Conservation (phyloP, 2,329 filamentous ascomycete species). For the Fusarium sp. region DNA sequence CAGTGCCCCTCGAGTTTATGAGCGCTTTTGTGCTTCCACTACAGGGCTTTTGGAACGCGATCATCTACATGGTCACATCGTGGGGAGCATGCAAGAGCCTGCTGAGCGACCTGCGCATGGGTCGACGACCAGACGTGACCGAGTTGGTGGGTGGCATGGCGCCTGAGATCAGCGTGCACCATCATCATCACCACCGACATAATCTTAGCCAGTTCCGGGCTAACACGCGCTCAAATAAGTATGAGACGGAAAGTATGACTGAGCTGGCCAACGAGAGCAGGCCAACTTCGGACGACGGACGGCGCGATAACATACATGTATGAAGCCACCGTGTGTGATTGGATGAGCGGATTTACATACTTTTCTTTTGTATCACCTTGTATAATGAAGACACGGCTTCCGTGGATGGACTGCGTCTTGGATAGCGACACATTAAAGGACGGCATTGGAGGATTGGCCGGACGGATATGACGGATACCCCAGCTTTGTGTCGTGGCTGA, state of each 20-base stretch:
- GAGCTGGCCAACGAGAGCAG: constrained; percentile 56
- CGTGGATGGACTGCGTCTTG: constrained; percentile 4
- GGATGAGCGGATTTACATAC: neutral
- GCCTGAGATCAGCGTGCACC: constrained; percentile 14
- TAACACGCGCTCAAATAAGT: constrained; percentile 45
- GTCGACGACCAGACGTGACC: constrained; percentile 44
- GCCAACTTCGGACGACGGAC: constrained; percentile 49
- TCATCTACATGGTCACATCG: constrained; percentile 80
- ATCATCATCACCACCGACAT: constrained; percentile 32
- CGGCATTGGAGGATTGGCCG: neutral
- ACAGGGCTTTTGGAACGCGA: constrained; percentile 86
- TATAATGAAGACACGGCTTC: constrained; percentile 29
- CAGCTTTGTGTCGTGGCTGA: constrained; percentile 11
- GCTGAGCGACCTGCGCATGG: constrained; percentile 49
- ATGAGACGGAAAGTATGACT: constrained; percentile 63
- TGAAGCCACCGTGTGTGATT: constrained; percentile 4
- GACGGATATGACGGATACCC: constrained; percentile 29
- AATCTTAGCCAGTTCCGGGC: constrained; percentile 47
- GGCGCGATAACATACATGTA: constrained; percentile 19
- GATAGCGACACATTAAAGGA: neutral
- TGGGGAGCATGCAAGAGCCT: constrained; percentile 69
- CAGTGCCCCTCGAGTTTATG: constrained; percentile 72
- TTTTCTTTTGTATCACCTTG: constrained; percentile 17
- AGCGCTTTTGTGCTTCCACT: constrained; percentile 81
- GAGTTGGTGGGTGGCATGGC: constrained; percentile 47